Evolutionary conservation across 176 grass and related monocot species (phyloP), one percentile per base, ranked within the genome.

Genomic region (Oryza glumipatula): DNA sequence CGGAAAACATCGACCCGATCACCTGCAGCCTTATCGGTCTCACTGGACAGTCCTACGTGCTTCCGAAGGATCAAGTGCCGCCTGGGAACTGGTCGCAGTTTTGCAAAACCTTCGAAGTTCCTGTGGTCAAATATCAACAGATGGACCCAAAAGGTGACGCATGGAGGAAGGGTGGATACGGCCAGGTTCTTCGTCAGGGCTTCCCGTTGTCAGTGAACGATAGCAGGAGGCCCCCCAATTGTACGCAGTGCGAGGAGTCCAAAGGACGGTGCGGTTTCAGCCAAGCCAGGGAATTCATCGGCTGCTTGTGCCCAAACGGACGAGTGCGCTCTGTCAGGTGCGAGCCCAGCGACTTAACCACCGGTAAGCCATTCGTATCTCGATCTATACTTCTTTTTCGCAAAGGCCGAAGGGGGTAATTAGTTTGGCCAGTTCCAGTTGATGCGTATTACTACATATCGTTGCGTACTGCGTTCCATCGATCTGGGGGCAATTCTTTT

Each of bases 61-160:
- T 54, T 13, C 21, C 9, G 0, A 9, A 7, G 7, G 0, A 5
- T 5, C 1, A 2, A 1, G 49, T 77, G 65, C 79, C 65, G 2
- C 0, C 0, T 0, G 11, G 9, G 17, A 21, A 22, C 10, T 82
- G 28, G 79, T 0, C 1, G n/a, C 14, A 0, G 8, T 3, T 0
- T 0, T 78, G 80, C 80, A 0, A 0, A 11, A 33, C 73, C 33
- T 4, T 67, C 60, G 0, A 56, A 67, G 32, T 32, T 5, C 80
- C 74, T 6, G 67, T 88, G 22, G 74, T 44, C 8, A 65, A 66
- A 6, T 0, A 21, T 9, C 3, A 0, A 0, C 0, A 0, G 0
- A 0, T 15, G 3, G 7, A 22, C 12, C 0, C 14, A 16, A 21
- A 14, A 0, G 4, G 9, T 2, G 0, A 12, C 7, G 0, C 0